Evolutionary conservation across 2,329 filamentous ascomycete species (phyloP).

Genomic region (Diplodia sapinea): DNA sequence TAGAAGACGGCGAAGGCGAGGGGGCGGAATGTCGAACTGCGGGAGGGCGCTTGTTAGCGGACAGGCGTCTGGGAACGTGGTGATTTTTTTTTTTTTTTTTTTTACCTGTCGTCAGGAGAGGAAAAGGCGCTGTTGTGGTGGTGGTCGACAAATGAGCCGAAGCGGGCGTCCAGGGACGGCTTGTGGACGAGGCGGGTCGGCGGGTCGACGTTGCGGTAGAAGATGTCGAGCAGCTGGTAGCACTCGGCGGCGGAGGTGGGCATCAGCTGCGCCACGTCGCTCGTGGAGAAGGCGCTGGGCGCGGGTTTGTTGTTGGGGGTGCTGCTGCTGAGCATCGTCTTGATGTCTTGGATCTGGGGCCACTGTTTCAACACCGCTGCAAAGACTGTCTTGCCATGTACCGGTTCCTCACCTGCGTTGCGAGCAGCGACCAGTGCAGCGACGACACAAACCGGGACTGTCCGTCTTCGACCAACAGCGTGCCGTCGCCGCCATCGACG

Average conservation of each 20-base stretch:
- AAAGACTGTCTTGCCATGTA: not conserved
- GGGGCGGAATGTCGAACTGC: slow-evolving; percentile 35
- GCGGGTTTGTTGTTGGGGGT: too few relatives aligned
- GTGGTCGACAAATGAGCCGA: not conserved
- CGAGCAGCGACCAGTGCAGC: slow-evolving; percentile 46
- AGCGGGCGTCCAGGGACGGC: not conserved
- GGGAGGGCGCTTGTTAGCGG: not conserved
- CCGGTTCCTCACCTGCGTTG: slow-evolving; percentile 36
- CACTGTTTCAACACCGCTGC: not conserved
- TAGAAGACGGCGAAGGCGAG: slow-evolving; percentile 46
- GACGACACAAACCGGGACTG: slow-evolving; percentile 47
- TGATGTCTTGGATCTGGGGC: slow-evolving; percentile 30
- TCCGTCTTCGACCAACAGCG: slow-evolving; percentile 43
- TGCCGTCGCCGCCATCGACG: slow-evolving; percentile 44
- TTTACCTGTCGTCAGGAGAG: not conserved
- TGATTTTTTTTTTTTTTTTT: too few relatives aligned
- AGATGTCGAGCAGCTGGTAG: not conserved
- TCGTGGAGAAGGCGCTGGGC: not conserved
- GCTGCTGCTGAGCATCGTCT: not conserved
- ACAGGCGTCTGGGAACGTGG: not conserved
- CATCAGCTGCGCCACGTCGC: not conserved
- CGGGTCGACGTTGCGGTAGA: slow-evolving; percentile 1
- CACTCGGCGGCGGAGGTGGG: not conserved
- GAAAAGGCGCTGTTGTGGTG: not conserved
- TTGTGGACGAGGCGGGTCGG: not conserved